Conservation (phyloP, 805 yeast genomes). For the Candida maris region DNA sequence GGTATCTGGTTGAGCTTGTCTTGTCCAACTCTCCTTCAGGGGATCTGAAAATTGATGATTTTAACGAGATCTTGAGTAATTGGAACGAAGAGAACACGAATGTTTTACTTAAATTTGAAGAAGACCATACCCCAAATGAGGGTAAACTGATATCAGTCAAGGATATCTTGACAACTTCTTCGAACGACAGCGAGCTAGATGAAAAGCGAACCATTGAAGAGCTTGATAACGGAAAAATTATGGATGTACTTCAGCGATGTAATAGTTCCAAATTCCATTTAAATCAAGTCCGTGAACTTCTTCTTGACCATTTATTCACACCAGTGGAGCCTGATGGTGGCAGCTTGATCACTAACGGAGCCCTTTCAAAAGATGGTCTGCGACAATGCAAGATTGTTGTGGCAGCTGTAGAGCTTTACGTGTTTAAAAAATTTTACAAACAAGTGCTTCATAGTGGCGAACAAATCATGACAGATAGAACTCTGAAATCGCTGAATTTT, state of each 20-base stretch:
- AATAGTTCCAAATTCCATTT: constrained; percentile 22
- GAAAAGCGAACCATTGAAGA: constrained; percentile 14
- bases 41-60: constrained; percentile 5
- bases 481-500: constrained; percentile 2
- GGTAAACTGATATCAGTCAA: constrained; percentile 25
- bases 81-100: constrained; percentile 25
- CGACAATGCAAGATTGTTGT: constrained; percentile 19
- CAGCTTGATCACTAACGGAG: constrained; percentile 23
- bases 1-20: constrained; percentile 4
- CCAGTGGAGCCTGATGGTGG: constrained; percentile 14
- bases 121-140: constrained; percentile 6
- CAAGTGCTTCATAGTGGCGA: constrained; percentile 3
- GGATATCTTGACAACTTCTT: constrained; percentile 29
- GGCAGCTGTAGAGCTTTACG: constrained; percentile 26
- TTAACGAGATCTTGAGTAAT: constrained; percentile 9
- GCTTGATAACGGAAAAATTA: constrained; percentile 18
- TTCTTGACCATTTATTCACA: constrained; percentile 24
- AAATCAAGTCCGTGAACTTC: constrained; percentile 25
- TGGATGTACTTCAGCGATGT: constrained; percentile 14
- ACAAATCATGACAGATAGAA: not conserved
- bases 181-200: constrained; percentile 9
- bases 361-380: constrained; percentile 16
- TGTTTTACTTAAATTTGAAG: constrained; percentile 20
- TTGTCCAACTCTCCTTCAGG: constrained; percentile 1
- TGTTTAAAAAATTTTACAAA: constrained; percentile 17